phyloP scores from a whole-genome alignment of 139 green algal genomes.

The Coelastrella sp. region DNA sequence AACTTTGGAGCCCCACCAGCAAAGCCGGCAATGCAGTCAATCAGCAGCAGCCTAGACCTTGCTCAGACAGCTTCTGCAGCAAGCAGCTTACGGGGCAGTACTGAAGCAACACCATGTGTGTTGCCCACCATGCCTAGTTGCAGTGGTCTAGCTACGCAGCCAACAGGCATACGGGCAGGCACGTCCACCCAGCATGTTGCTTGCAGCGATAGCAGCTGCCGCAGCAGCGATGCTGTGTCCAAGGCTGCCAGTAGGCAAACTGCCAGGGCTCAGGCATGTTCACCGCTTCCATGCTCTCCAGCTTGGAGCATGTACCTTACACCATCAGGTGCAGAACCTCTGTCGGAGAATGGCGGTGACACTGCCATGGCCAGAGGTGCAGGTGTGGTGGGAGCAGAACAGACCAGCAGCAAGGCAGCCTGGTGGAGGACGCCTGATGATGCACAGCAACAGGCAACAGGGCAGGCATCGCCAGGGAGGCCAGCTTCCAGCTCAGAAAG shows the following conservation, averaged over 20 bases:
- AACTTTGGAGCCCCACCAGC: not conserved
- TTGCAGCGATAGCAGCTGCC: not conserved
- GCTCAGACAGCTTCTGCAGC: not conserved
- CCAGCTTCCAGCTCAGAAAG: not conserved
- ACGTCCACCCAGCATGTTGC: not conserved
- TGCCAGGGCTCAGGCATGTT: not conserved
- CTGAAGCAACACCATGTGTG: not conserved
- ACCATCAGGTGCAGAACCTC: not conserved
- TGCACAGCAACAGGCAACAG: not conserved
- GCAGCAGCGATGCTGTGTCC: not conserved
- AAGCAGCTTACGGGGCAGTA: not conserved
- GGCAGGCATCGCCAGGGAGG: not conserved
- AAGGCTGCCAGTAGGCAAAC: not conserved
- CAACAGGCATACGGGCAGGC: too few species aligned
- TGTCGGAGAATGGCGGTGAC: not conserved
- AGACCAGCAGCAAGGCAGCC: not conserved
- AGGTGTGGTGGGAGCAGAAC: not conserved
- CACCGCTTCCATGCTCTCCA: not conserved
- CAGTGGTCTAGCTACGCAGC: not conserved
- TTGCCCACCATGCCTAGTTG: not conserved
- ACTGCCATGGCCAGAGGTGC: not conserved
- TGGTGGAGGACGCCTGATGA: not conserved
- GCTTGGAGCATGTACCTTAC: not conserved
- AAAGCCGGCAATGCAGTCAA: not conserved
- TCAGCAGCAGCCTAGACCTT: not conserved